phyloP scores from a whole-genome alignment of 331 rosid genomes.

The Rhamnella rubrinervis region DNA sequence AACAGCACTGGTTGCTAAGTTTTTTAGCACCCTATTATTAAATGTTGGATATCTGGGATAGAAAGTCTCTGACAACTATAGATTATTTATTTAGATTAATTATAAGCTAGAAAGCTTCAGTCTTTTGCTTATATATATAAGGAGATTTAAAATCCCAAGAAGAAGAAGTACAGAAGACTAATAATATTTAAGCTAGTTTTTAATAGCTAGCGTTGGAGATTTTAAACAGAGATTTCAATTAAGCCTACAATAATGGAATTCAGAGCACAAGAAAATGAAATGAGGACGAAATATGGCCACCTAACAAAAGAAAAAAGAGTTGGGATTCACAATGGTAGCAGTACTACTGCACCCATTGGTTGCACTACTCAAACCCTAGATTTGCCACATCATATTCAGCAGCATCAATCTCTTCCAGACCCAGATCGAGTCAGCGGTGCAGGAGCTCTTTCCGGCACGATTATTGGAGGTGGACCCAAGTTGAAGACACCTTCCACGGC shows the following conservation, averaged over 20 bases:
- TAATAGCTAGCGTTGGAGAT: background rate
- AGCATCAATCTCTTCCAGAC: constrained; percentile 15
- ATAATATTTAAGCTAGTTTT: background rate
- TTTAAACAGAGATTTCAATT: background rate
- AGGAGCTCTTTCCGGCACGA: background rate
- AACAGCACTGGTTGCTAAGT: background rate
- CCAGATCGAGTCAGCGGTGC: constrained; percentile 16
- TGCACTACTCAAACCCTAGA: constrained; percentile 37
- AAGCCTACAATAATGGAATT: constrained; percentile 32
- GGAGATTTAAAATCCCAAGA: too few relatives aligned
- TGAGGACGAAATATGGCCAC: constrained; percentile 33
- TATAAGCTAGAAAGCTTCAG: too few relatives aligned
- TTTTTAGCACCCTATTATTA: too few relatives aligned
- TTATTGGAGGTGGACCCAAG: constrained; percentile 14
- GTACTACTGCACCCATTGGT: background rate
- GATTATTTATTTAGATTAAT: too few relatives aligned
- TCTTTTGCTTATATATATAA: too few relatives aligned
- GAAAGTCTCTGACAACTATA: too few relatives aligned
- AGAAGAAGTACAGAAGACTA: too few relatives aligned
- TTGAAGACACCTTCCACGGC: constrained; percentile 5
- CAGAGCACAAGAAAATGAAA: constrained; percentile 41
- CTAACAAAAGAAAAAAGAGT: constrained; percentile 22
- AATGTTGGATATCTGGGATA: too few relatives aligned
- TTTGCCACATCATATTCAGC: constrained; percentile 18
- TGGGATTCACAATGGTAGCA: constrained; percentile 21